phyloP scores from a whole-genome alignment of 306 rosid genomes.

The Trifolium repens region DNA sequence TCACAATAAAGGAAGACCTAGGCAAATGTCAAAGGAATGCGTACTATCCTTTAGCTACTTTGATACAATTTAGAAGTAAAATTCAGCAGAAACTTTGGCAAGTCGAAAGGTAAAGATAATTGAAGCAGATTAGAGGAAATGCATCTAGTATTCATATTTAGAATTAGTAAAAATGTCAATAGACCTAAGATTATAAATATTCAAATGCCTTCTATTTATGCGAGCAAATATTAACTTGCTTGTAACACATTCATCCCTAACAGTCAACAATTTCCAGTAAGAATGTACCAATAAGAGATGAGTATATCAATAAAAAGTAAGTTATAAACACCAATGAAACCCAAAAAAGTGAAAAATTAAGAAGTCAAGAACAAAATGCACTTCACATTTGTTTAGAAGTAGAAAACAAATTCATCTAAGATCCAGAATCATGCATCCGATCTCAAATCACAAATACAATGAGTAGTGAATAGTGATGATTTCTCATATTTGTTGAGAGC shows the following conservation, averaged over 20 bases:
- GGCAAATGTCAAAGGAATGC: slow-evolving; percentile 29
- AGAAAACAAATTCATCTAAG: not conserved
- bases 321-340: no score
- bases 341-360: no score
- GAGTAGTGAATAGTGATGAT: slow-evolving; percentile 1
- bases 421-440: slow-evolving; percentile 22
- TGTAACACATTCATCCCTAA: slow-evolving; percentile 5
- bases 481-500: slow-evolving; percentile 19
- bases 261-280: slow-evolving; percentile 1
- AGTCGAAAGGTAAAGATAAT: slow-evolving; percentile 15
- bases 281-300: no score
- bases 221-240: slow-evolving; percentile 29
- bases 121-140: slow-evolving; percentile 33
- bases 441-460: slow-evolving; percentile 24
- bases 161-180: slow-evolving; percentile 18
- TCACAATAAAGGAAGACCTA: slow-evolving; percentile 24
- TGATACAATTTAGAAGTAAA: slow-evolving; percentile 1
- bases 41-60: slow-evolving; percentile 27
- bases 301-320: no score
- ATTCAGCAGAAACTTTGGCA: slow-evolving; percentile 21
- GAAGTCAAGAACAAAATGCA: no score
- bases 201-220: slow-evolving; percentile 33
- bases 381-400: no score
- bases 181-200: slow-evolving; percentile 22
- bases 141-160: slow-evolving; percentile 5